Conservation (phyloP, 2,329 filamentous ascomycete genomes). For the Sporothrix inflata region DNA sequence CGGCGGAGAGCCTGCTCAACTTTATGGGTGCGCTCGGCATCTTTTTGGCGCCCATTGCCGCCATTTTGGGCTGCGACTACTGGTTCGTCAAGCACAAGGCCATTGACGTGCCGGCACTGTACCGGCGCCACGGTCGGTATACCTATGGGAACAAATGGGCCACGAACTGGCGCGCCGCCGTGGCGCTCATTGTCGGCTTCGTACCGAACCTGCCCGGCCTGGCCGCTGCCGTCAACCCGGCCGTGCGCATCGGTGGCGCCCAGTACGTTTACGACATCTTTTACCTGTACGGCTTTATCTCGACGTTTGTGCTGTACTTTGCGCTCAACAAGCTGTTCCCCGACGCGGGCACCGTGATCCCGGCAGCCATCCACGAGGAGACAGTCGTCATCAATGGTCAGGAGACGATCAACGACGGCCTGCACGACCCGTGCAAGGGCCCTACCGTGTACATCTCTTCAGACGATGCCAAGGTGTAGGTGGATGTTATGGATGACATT, state of each 20-base stretch:
- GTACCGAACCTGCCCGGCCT: constrained; percentile 36
- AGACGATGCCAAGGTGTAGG: constrained; percentile 20
- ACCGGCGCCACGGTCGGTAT: constrained; percentile 51
- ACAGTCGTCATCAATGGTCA: constrained; percentile 21
- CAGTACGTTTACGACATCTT: constrained; percentile 44
- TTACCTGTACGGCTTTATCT: constrained; percentile 45
- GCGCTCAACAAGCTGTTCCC: constrained; percentile 30
- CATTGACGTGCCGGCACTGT: constrained; percentile 38
- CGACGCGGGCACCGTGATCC: constrained; percentile 37
- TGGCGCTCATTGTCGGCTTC: constrained; percentile 35
- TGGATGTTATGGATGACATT: too few species aligned
- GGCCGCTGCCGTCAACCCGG: constrained; percentile 36
- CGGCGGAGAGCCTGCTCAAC: constrained; percentile 60
- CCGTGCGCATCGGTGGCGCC: constrained; percentile 38
- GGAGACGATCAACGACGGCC: constrained; percentile 24
- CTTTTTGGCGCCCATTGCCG: constrained; percentile 66
- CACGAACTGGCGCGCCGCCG: constrained; percentile 33
- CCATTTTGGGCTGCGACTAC: constrained; percentile 37
- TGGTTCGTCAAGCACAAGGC: constrained; percentile 35
- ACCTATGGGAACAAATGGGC: constrained; percentile 36
- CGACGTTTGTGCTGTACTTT: constrained; percentile 42
- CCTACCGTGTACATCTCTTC: neutral
- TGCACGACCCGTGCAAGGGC: constrained; percentile 23
- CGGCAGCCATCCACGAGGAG: constrained; percentile 41
- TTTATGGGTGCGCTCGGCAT: constrained; percentile 65